Evolutionary conservation across 1,284 basidiomycete species (phyloP).

Genomic region (Heterobasidion irregulare): DNA sequence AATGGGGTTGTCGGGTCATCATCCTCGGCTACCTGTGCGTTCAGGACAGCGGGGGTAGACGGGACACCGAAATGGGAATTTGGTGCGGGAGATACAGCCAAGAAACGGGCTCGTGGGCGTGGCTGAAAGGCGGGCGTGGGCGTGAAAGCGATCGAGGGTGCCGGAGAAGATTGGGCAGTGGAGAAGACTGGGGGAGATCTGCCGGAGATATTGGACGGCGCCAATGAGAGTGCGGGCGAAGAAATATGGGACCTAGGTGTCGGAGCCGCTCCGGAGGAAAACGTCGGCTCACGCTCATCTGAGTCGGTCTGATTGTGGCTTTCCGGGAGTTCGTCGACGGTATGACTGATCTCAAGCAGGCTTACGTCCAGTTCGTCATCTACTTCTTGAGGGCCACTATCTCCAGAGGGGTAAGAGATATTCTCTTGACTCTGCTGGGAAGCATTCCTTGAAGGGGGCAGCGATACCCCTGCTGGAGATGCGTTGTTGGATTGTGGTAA

Average conservation of each 20-base stretch:
- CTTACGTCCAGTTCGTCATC: constrained; percentile 1
- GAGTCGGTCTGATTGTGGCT: neutral
- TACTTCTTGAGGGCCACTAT: constrained; percentile 6
- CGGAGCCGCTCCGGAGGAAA: constrained; percentile 44
- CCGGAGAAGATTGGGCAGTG: constrained; percentile 29
- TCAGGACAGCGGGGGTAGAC: constrained; percentile 10
- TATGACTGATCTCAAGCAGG: neutral
- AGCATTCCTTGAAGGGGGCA: neutral
- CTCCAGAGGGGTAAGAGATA: neutral
- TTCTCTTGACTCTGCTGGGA: constrained; percentile 1
- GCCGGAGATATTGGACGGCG: constrained; percentile 1
- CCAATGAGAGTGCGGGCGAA: neutral
- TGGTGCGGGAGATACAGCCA: constrained; percentile 24
- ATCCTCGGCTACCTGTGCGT: constrained; percentile 14
- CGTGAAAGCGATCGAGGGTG: constrained; percentile 32
- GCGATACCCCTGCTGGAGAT: constrained; percentile 19
- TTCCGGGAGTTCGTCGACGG: neutral
- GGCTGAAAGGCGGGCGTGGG: constrained; percentile 55
- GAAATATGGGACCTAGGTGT: constrained; percentile 10
- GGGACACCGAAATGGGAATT: constrained; percentile 15
- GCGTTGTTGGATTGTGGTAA: constrained; percentile 47
- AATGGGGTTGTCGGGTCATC: constrained; percentile 48
- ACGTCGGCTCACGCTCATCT: constrained; percentile 45
- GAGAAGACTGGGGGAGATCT: constrained; percentile 28
- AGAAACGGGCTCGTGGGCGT: constrained; percentile 53